phyloP scores from a whole-genome alignment of 1,284 basidiomycete genomes.

The Sporisorium scitamineum region DNA sequence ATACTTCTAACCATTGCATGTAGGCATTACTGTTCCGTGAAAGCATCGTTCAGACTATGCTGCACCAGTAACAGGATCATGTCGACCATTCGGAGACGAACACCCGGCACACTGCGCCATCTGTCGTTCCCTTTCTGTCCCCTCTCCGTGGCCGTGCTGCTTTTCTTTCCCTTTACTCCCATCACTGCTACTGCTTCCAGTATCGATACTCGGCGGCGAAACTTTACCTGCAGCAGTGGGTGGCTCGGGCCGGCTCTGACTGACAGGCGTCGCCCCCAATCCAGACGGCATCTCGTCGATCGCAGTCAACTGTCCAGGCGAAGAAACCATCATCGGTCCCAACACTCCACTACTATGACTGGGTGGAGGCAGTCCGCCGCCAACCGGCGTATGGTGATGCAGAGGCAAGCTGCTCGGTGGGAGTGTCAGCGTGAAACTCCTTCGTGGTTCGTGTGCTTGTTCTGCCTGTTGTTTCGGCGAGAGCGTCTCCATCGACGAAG shows the following conservation, averaged over 20 bases:
- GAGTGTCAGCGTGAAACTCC: constrained; percentile 32
- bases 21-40: background rate
- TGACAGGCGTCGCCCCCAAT: constrained; percentile 12
- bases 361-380: background rate
- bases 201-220: constrained; percentile 22
- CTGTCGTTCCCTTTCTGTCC: constrained; percentile 4
- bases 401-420: constrained; percentile 33
- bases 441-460: constrained; percentile 15
- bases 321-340: constrained; percentile 19
- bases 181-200: constrained; percentile 9
- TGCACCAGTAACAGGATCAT: constrained; percentile 22
- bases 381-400: constrained; percentile 10
- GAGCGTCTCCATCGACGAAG: constrained; percentile 6
- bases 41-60: background rate
- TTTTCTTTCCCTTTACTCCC: constrained; percentile 33
- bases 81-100: constrained; percentile 29
- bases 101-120: constrained; percentile 27
- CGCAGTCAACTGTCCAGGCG: constrained; percentile 37
- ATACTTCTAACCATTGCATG: background rate
- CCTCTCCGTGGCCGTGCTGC: too few species aligned
- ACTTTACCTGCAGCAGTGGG: background rate
- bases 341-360: background rate
- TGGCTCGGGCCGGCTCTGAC: constrained; percentile 30
- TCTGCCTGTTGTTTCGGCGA: constrained; percentile 28
- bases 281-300: constrained; percentile 45